Evolutionary conservation across 345 rosid genomes (phyloP).

Genomic region (Alliaria petiolata): DNA sequence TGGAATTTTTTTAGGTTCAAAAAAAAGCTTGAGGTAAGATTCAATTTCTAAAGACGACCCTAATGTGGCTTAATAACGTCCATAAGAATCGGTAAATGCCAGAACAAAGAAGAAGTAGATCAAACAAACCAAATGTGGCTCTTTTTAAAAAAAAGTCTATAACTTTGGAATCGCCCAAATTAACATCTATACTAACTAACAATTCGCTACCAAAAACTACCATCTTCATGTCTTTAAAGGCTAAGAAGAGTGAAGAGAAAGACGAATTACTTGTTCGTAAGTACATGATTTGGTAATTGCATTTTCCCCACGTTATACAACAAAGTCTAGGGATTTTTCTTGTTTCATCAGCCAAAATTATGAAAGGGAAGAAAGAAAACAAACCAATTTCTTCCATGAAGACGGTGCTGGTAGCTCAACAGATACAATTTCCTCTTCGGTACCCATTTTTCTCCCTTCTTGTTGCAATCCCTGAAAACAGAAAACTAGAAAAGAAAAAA

Average conservation of each 20-base stretch:
- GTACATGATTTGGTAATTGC: background rate
- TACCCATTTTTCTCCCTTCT: conserved; percentile 33
- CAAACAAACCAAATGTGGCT: background rate
- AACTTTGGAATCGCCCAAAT: background rate
- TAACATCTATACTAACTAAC: background rate
- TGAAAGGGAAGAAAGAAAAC: background rate
- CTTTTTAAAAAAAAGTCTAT: background rate
- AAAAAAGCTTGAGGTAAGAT: background rate
- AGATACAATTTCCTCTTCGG: conserved; percentile 48
- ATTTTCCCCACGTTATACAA: background rate
- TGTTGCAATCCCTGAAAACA: conserved; percentile 32
- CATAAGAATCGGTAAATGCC: background rate
- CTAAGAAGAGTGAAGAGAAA: background rate
- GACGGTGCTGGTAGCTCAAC: conserved; percentile 79
- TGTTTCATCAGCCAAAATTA: background rate
- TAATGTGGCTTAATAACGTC: background rate
- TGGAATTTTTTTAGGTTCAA: too few relatives aligned
- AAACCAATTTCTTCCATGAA: conserved; percentile 81
- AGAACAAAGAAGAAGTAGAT: background rate
- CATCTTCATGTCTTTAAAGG: background rate
- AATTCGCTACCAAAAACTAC: background rate
- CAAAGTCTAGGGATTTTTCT: background rate
- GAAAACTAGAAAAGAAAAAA: background rate
- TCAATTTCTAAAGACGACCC: background rate
- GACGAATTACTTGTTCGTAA: too few relatives aligned